Base-by-base conservation (phyloP, 2,329 filamentous ascomycete genomes). In the Stachybotrys echinatus region DNA sequence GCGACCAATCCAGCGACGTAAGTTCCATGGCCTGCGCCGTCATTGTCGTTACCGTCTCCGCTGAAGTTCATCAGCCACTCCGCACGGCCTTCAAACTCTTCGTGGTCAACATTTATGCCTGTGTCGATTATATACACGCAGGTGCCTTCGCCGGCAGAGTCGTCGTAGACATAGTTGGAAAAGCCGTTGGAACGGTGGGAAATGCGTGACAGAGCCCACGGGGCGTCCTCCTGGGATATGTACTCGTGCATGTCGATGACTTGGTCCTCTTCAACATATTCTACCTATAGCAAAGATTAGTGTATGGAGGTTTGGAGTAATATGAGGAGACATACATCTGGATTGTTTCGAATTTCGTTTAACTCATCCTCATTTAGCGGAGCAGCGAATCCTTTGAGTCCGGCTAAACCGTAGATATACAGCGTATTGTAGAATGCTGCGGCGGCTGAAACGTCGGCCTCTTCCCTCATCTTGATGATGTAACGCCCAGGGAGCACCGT, bases 1-100 rank as follows among this genome's bases (percentile, higher is more conserved):
- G 56, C 59, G n/a, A 61, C 52, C 5, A 52, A 54, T 12, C 58
- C 58, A 7, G 59, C 55, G 10, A 57, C 54, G 18, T 60, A 55
- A 6, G 68, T 71, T 23, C 68, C 69, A 56, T 72, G 69, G 37
- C 69, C 69, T 47, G 62, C 54, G 20, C 56, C 48, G 48, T 58
- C 42, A 14, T 6, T n/a, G 6, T 45, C 42, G 22, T 42, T 4
- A 19, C 53, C 20, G 43, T 52, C 47, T 2, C 34, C 43, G 22
- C 42, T 44, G 21, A 52, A 53, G 46, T 54, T 52, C 12, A 40
- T 21, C 8, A 51, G 34, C 39, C 42, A 53, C 31, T 66, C 61
- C n/a, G 58, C 58, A 6, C 56, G 60, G 31, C 55, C 56, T 3
- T 49, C 54, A 31, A 62, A 62, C 19, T 61, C 54, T 23, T 45